These are phyloP conservation scores for Baudoinia panamericana DNA, from an alignment of 495 filamentous ascomycete genomes.

Conservation along the genomic window DNA sequence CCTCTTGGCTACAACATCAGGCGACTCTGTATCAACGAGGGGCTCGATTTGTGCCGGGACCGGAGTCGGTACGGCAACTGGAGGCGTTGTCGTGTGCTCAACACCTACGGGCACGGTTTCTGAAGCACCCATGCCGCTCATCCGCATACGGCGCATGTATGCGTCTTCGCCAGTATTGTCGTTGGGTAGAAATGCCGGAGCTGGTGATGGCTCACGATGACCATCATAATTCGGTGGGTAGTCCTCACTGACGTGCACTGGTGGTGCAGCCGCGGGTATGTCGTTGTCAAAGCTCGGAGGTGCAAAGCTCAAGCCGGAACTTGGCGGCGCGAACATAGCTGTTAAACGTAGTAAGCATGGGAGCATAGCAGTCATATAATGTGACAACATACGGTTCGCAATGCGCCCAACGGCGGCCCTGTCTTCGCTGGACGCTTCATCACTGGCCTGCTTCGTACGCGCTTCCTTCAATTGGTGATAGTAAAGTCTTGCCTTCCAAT, in stretches of 20 bases:
- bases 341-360: too few relatives aligned
- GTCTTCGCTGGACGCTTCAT: too few relatives aligned
- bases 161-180: constrained; percentile 22
- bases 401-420: too few relatives aligned
- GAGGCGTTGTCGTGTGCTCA: neutral
- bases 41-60: neutral
- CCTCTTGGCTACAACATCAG: constrained; percentile 10
- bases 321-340: constrained; percentile 21
- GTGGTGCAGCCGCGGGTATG: neutral
- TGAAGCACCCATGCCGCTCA: constrained; percentile 26
- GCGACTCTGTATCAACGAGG: too few relatives aligned
- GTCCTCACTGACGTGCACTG: constrained; percentile 3
- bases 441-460: constrained; percentile 6
- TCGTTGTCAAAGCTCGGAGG: constrained; percentile 17
- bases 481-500: constrained; percentile 82
- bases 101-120: too few relatives aligned
- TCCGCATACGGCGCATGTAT: constrained; percentile 42
- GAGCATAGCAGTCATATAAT: neutral
- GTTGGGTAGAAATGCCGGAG: constrained; percentile 4
- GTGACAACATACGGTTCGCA: too few relatives aligned
- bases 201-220: too few relatives aligned
- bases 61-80: neutral
- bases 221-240: constrained; percentile 7
- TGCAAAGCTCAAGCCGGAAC: constrained; percentile 14
- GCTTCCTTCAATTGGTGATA: constrained; percentile 47